phyloP scores from a whole-genome alignment of 2,329 filamentous ascomycete genomes.

The Trichoderma asperellum region DNA sequence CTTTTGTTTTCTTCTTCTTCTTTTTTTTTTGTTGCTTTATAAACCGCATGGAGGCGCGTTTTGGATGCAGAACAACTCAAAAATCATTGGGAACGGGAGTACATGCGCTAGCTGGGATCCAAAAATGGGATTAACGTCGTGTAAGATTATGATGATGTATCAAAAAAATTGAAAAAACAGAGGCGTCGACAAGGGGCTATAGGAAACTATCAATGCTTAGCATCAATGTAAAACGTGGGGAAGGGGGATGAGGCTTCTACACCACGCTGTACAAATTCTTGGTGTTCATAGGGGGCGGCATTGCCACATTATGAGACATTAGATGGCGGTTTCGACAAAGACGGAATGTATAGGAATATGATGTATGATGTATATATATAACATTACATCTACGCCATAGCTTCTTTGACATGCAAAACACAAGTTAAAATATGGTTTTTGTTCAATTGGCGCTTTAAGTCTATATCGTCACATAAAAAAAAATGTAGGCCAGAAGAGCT shows the following conservation, averaged over 20 bases:
- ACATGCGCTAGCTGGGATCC: conserved; percentile 6
- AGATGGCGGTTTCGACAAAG: background rate
- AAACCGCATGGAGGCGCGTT: background rate
- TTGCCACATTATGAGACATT: background rate
- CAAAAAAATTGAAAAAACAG: background rate
- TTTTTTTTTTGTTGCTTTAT: background rate
- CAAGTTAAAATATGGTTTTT: background rate
- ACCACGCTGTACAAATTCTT: conserved; percentile 4
- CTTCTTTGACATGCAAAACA: background rate
- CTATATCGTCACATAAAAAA: conserved; percentile 9
- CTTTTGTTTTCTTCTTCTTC: background rate
- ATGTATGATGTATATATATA: background rate
- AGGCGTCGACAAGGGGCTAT: background rate
- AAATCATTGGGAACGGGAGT: conserved; percentile 1
- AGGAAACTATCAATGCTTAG: background rate
- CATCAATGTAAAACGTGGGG: background rate
- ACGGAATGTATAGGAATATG: background rate
- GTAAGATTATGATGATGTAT: conserved; percentile 22
- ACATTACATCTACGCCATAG: background rate
- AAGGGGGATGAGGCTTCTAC: background rate
- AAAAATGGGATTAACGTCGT: conserved; percentile 7
- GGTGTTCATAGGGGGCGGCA: background rate
- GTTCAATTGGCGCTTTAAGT: conserved; percentile 17
- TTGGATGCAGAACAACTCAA: background rate
- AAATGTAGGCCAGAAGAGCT: background rate